Evolutionary conservation across 345 rosid species (phyloP), one percentile per base, ranked within the genome.

Genomic region (Diplotaxis tenuifolia): DNA sequence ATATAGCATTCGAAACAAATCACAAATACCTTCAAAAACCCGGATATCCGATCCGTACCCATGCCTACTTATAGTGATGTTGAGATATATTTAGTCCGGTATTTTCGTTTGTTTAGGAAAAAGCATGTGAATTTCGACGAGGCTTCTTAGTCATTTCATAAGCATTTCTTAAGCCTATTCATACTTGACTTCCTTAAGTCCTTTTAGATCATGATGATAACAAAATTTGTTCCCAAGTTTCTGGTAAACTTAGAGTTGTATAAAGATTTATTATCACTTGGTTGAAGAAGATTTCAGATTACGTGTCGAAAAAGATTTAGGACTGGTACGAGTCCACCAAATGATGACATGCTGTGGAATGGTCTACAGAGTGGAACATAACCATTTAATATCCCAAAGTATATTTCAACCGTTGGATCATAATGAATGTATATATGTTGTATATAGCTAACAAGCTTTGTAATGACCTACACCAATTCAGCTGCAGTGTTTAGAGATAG

Each of bases 121-220:
- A 42, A 22, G 0, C 38, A 31, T 70, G 75, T 42, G 29, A 11
- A 7, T 69, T 75, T 66, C 78, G 58, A 32, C 27, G 75, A 55
- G 65, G 60, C 7, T 76, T 70, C 75, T 29, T 45, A 5, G 75
- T 63, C 1, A 40, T 75, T 75, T 75, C 70, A 22, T 29, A 28
- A 38, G 36, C 3, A 40, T 75, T 75, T 75, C 70, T 31, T 29
- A 28, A 27, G 36, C 19, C 12, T 9, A 19, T 38, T 47, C 40
- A 5, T 21, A 70, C 22, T 59, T 34, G 49, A 62, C 70, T 68
- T 59, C 25, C 60, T 2, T 9, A 21, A 18, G 15, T 9, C 20
- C 53, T 58, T 11, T 9, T 59, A 29, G 19, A 66, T 32, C 20
- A 74, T 21, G 73, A 74, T 21, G 73, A 74, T 54, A 34, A 12